Evolutionary conservation across 2,329 filamentous ascomycete species (phyloP).

Genomic region (Colletotrichum sp.): DNA sequence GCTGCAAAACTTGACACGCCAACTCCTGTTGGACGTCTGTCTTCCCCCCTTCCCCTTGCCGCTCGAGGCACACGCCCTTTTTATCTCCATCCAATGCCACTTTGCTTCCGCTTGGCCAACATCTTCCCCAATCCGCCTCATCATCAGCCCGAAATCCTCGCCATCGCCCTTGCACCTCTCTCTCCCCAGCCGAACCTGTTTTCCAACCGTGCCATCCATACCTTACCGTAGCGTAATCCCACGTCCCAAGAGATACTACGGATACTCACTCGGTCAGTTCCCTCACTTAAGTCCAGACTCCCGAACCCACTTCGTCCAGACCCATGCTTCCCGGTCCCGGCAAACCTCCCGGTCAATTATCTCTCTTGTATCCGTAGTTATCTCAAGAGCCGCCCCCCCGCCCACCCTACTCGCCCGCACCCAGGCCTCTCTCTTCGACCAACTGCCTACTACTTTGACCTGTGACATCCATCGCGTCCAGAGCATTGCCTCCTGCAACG

Average conservation of each 20-base stretch:
- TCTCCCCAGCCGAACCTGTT: neutral
- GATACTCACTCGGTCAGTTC: neutral
- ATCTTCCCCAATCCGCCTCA: neutral
- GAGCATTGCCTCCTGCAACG: neutral
- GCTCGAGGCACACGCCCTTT: neutral
- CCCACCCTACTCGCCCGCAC: neutral
- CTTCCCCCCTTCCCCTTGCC: neutral
- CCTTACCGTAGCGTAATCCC: neutral
- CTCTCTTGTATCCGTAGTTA: neutral
- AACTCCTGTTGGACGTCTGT: neutral
- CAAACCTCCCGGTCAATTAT: neutral
- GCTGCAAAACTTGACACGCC: constrained; percentile 3
- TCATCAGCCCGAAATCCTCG: neutral
- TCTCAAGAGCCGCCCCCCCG: constrained; percentile 2
- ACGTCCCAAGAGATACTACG: neutral
- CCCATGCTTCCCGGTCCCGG: constrained; percentile 7
- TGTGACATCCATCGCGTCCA: neutral
- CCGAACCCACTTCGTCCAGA: neutral
- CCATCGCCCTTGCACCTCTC: neutral
- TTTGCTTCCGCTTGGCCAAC: neutral
- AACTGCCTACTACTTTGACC: neutral
- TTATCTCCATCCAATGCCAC: constrained; percentile 4
- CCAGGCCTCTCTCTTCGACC: neutral
- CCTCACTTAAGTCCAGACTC: neutral
- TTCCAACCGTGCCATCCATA: neutral